These are phyloP conservation scores for Lathyrus oleraceus DNA, from an alignment of 306 rosid genomes.

Conservation along the genomic window DNA sequence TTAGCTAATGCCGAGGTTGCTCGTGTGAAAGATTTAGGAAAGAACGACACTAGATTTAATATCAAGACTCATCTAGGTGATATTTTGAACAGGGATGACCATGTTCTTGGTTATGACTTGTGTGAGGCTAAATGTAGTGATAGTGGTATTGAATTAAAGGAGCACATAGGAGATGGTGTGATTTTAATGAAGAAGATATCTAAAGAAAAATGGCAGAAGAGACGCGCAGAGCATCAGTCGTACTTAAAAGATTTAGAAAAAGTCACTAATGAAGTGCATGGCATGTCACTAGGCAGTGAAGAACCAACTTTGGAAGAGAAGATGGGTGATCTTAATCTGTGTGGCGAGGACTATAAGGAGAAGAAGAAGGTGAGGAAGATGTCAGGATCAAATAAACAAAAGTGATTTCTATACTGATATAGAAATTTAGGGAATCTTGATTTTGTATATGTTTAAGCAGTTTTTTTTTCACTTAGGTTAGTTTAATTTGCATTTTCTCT, in stretches of 20 bases:
- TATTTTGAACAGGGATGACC: conserved; percentile 65
- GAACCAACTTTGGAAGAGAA: conserved; percentile 40
- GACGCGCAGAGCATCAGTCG: conserved; percentile 50
- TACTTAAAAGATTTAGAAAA: conserved; percentile 67
- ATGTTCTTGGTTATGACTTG: conserved; percentile 76
- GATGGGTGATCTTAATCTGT: conserved; percentile 60
- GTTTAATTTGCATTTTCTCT: no score
- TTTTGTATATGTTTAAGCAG: neutral
- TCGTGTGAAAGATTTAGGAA: conserved; percentile 68
- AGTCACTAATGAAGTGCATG: conserved; percentile 41
- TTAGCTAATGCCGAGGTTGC: conserved; percentile 76
- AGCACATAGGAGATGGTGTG: conserved; percentile 55
- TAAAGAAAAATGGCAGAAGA: conserved; percentile 64
- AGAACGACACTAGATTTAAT: conserved; percentile 65
- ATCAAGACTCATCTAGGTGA: conserved; percentile 77
- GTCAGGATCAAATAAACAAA: conserved; percentile 41
- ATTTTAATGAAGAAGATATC: conserved; percentile 66
- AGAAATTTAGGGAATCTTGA: neutral
- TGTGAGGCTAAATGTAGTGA: conserved; percentile 55
- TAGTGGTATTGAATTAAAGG: conserved; percentile 49
- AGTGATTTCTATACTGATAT: neutral
- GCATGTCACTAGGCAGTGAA: conserved; percentile 39
- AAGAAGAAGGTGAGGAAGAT: conserved; percentile 46
- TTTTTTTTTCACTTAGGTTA: no score
- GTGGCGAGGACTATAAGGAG: conserved; percentile 27